A percentile compares a stretch with the other conserved stretches of the same genome.
Evolutionary conservation across 202 grass and related monocot species (phyloP).

Genomic region (Musa balbisiana): DNA sequence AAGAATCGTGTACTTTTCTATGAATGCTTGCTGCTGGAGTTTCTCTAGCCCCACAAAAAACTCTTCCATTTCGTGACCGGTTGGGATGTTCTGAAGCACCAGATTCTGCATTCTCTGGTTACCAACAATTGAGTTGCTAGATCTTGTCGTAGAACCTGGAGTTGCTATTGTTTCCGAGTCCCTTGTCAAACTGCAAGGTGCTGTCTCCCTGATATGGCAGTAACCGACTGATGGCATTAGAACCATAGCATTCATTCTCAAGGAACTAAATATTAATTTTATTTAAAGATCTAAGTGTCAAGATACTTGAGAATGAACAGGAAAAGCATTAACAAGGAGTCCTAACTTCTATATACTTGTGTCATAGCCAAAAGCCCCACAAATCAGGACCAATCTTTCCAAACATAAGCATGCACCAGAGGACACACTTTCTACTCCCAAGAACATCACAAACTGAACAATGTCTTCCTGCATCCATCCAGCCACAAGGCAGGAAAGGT

Average conservation of each 20-base stretch:
- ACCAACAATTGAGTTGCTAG: constrained; percentile 10
- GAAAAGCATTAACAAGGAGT: too few species aligned
- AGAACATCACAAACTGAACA: background rate
- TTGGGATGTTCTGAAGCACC: constrained; percentile 26
- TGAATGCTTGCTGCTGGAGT: constrained; percentile 51
- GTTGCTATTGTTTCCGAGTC: constrained; percentile 32
- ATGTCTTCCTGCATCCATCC: too few species aligned
- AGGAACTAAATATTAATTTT: too few species aligned
- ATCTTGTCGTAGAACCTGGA: constrained; percentile 46
- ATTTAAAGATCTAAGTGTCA: background rate
- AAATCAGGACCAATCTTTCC: too few species aligned
- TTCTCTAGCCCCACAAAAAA: constrained; percentile 36
- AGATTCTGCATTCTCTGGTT: constrained; percentile 22
- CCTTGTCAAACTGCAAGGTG: constrained; percentile 64
- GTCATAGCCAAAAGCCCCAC: too few species aligned
- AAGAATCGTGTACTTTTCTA: constrained; percentile 43
- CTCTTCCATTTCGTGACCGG: constrained; percentile 40
- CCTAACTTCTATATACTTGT: too few species aligned
- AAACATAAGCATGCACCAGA: too few species aligned
- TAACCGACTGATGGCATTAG: constrained; percentile 3
- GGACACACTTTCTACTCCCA: too few species aligned
- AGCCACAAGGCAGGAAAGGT: background rate
- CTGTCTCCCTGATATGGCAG: constrained; percentile 55
- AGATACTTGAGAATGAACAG: background rate
- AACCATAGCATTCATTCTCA: background rate